phyloP scores from a whole-genome alignment of 225 moss, liverwort and hornwort genomes.

The Sphagnum tenellum region DNA sequence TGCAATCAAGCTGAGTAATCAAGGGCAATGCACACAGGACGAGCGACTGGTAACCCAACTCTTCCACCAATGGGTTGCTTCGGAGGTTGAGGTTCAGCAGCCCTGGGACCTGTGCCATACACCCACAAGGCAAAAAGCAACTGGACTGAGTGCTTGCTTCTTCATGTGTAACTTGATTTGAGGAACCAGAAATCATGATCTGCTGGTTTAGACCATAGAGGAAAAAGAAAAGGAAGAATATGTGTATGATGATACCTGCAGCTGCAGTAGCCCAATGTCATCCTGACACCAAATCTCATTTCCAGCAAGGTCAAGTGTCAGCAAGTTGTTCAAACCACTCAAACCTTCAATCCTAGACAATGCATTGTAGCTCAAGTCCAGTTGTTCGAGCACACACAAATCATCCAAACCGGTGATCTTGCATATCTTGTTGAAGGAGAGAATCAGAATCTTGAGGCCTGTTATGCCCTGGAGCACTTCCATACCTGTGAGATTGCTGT shows the following conservation, averaged over 20 bases:
- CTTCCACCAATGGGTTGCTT: too few relatives aligned
- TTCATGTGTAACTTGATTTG: too few relatives aligned
- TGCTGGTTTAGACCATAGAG: too few relatives aligned
- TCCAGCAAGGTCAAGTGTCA: constrained; percentile 64
- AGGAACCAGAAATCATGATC: neutral
- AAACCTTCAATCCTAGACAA: constrained; percentile 63
- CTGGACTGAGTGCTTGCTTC: neutral
- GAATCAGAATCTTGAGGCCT: too few relatives aligned
- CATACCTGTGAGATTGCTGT: constrained; percentile 25
- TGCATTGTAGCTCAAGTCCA: constrained; percentile 64
- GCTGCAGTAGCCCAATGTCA: constrained; percentile 48
- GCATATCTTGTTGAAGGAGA: constrained; percentile 6
- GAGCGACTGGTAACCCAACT: neutral
- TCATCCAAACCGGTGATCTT: constrained; percentile 66
- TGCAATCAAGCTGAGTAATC: constrained; percentile 65
- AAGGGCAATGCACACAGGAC: constrained; percentile 52
- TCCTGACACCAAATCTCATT: constrained; percentile 64
- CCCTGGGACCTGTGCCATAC: neutral
- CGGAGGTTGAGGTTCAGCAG: constrained; percentile 2
- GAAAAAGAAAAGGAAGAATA: too few relatives aligned
- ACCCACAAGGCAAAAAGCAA: constrained; percentile 4
- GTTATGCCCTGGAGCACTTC: constrained; percentile 5
- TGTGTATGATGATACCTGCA: constrained; percentile 31
- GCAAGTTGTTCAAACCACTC: constrained; percentile 41
- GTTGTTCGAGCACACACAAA: constrained; percentile 48